These are phyloP conservation scores for Ambrosiella beaveri DNA, from an alignment of 2,329 filamentous ascomycete species.

Conservation along the genomic window DNA sequence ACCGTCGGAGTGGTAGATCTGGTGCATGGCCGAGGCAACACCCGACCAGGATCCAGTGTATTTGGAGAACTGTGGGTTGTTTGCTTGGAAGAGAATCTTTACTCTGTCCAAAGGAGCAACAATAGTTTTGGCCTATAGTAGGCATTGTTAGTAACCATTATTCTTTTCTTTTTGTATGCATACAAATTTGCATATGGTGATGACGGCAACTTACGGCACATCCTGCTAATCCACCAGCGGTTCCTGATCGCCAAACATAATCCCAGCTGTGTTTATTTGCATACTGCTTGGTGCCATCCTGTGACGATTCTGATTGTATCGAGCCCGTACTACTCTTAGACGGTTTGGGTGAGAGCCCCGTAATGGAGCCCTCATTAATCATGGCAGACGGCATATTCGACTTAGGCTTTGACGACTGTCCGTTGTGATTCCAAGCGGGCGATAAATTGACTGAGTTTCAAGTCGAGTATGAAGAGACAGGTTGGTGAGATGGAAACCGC, in stretches of 20 bases:
- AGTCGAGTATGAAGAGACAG: not conserved
- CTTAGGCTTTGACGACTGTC: not conserved
- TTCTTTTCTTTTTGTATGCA: too few relatives aligned
- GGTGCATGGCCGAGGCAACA: conserved; percentile 61
- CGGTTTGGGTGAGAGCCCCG: conserved; percentile 5
- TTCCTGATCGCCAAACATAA: conserved; percentile 66
- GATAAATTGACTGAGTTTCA: not conserved
- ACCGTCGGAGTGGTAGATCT: conserved; percentile 67
- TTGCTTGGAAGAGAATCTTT: conserved; percentile 95
- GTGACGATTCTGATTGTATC: conserved; percentile 23
- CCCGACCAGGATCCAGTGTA: conserved; percentile 83
- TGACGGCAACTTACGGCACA: conserved; percentile 51
- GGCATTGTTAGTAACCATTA: not conserved
- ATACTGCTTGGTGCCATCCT: conserved; percentile 25
- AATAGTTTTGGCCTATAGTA: conserved; percentile 67
- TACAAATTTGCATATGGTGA: not conserved
- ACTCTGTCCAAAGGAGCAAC: conserved; percentile 93
- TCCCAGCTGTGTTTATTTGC: conserved; percentile 51
- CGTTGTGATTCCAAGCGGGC: not conserved
- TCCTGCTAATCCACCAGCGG: conserved; percentile 80
- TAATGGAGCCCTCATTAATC: conserved; percentile 8
- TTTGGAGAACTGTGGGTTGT: conserved; percentile 83
- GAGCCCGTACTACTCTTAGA: too few relatives aligned
- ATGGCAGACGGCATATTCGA: conserved; percentile 6
- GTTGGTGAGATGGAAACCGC: not conserved